Conservation (phyloP, 1,284 basidiomycete genomes). For the Schizophyllum amplum region DNA sequence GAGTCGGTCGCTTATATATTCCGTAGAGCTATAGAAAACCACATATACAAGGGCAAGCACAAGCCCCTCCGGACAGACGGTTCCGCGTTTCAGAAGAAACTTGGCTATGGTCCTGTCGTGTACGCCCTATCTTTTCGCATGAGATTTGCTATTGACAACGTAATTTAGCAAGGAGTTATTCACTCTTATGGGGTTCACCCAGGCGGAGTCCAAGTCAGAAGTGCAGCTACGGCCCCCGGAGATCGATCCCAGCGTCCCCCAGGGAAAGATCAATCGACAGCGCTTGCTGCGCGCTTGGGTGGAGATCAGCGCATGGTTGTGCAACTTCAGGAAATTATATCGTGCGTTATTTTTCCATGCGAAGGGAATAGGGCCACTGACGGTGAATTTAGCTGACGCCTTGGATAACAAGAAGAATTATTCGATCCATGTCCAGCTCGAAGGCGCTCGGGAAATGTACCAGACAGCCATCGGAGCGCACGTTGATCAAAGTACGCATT, state of each 20-base stretch:
- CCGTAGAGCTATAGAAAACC: slow-evolving; percentile 63
- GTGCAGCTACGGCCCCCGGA: slow-evolving; percentile 44
- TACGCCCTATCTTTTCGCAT: slow-evolving; percentile 27
- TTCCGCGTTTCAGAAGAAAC: slow-evolving; percentile 47
- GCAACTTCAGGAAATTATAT: slow-evolving; percentile 44
- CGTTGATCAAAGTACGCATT: slow-evolving; percentile 56
- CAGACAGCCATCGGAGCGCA: slow-evolving; percentile 68
- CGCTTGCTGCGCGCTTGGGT: slow-evolving; percentile 71
- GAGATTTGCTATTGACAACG: slow-evolving; percentile 3
- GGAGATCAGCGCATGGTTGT: slow-evolving; percentile 58
- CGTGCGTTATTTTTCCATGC: slow-evolving; percentile 28
- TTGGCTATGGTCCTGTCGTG: slow-evolving; percentile 60
- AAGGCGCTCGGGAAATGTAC: slow-evolving; percentile 58
- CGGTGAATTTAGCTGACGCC: background rate
- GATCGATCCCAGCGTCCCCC: slow-evolving; percentile 35
- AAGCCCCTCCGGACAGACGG: slow-evolving; percentile 47
- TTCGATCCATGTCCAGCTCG: slow-evolving; percentile 39
- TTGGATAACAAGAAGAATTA: background rate
- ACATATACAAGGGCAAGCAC: slow-evolving; percentile 61
- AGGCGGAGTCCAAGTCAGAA: slow-evolving; percentile 31
- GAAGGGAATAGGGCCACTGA: background rate
- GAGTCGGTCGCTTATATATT: slow-evolving; percentile 3
- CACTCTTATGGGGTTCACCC: slow-evolving; percentile 47
- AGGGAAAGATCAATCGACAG: slow-evolving; percentile 43
- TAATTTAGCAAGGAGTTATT: slow-evolving; percentile 45